Percentiles rank a stretch among this genome's conserved stretches.
Conservation (phyloP, 225 moss, liverwort and hornwort genomes). For the Pseudisothecium myosuroides region DNA sequence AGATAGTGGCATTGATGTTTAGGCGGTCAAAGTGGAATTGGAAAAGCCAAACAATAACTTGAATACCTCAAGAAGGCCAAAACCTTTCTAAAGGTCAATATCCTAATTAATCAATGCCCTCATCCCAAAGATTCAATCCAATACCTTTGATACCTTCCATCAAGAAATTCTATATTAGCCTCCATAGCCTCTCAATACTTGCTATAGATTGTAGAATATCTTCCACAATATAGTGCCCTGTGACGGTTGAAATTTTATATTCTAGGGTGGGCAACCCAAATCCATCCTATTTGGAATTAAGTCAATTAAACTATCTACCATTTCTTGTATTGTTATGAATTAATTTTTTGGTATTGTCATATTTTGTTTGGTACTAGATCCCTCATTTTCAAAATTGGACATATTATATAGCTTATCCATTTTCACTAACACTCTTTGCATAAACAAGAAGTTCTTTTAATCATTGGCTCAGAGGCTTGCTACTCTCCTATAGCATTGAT, state of each 20-base stretch:
- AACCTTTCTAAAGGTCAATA: not conserved
- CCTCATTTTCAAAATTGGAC: not conserved
- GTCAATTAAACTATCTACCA: not conserved
- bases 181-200: not conserved
- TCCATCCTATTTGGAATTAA: not conserved
- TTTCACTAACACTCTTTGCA: not conserved
- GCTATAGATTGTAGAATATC: not conserved
- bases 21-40: not conserved
- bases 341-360: too few species aligned
- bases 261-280: not conserved
- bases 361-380: not conserved
- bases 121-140: not conserved
- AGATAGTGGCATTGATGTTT: not conserved
- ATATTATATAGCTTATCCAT: not conserved
- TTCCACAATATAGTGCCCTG: accelerated
- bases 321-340: not conserved
- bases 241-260: not conserved
- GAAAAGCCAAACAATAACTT: not conserved
- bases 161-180: too few species aligned
- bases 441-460: not conserved
- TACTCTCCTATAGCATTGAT: accelerated
- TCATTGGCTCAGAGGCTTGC: not conserved
- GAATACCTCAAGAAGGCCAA: not conserved
- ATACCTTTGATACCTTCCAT: accelerated
- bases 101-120: not conserved